These are phyloP conservation scores for Chlorella sp. DNA, from an alignment of 139 green algal genomes.

Conservation along the genomic window DNA sequence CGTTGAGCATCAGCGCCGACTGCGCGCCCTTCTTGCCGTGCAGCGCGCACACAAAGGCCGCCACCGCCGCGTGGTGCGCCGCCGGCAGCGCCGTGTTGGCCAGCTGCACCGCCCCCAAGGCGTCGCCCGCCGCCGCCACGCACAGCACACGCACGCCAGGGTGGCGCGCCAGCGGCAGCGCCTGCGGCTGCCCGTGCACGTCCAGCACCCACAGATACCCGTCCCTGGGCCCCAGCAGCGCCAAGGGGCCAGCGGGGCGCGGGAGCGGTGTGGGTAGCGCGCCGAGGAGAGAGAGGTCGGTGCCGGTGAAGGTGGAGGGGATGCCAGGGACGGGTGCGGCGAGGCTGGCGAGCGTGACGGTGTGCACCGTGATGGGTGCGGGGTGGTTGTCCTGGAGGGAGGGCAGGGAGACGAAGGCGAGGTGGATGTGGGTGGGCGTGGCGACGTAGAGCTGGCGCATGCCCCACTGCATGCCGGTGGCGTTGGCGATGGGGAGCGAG, in stretches of 20 bases:
- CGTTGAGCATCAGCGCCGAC: background rate
- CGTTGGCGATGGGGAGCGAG: slow-evolving; percentile 28
- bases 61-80: background rate
- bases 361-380: background rate
- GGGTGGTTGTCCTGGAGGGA: background rate
- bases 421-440: slow-evolving; percentile 30
- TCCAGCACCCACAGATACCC: slow-evolving; percentile 43
- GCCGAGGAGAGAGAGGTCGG: background rate
- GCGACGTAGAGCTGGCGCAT: slow-evolving; percentile 41
- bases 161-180: slow-evolving; percentile 27
- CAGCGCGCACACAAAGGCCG: background rate
- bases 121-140: slow-evolving; percentile 23
- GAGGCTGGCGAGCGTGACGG: slow-evolving; percentile 1
- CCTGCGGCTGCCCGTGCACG: slow-evolving; percentile 26
- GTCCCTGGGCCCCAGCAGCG: slow-evolving; percentile 34
- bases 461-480: slow-evolving; percentile 31
- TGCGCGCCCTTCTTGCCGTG: background rate
- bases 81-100: background rate
- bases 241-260: slow-evolving; percentile 20
- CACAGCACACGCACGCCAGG: slow-evolving; percentile 16
- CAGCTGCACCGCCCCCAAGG: slow-evolving; percentile 12
- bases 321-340: background rate
- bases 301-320: background rate
- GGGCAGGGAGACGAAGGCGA: slow-evolving; percentile 26
- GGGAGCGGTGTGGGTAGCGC: background rate